Conservation (phyloP, 805 yeast species). For the Metschnikowia santaceciliae region DNA sequence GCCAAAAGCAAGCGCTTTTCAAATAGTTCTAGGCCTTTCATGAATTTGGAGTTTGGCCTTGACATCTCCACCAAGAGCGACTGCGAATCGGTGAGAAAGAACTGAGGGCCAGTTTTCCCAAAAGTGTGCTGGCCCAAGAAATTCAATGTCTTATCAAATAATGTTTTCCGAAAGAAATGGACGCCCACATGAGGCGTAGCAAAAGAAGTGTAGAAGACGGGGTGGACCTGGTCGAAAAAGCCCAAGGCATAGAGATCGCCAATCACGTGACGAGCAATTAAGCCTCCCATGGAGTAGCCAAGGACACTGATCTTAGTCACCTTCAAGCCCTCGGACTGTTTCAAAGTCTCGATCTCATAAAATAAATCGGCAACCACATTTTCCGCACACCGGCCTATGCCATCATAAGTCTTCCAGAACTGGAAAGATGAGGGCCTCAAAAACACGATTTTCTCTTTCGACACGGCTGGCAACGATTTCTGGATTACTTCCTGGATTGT, state of each 20-base stretch:
- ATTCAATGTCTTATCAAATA: conserved; percentile 34
- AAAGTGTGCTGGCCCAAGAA: conserved; percentile 30
- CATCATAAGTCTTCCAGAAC: conserved; percentile 45
- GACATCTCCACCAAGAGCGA: conserved; percentile 50
- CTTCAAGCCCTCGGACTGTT: conserved; percentile 22
- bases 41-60: conserved; percentile 47
- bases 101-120: conserved; percentile 35
- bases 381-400: conserved; percentile 33
- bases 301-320: conserved; percentile 71
- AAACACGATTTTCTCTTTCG: conserved; percentile 29
- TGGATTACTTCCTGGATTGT: conserved; percentile 51
- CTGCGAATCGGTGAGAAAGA: conserved; percentile 37
- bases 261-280: conserved; percentile 74
- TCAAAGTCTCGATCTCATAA: conserved; percentile 38
- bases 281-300: conserved; percentile 90
- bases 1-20: conserved; percentile 59
- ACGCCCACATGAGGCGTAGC: conserved; percentile 62
- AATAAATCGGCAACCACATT: conserved; percentile 35
- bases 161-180: conserved; percentile 30
- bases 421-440: conserved; percentile 38
- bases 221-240: conserved; percentile 50
- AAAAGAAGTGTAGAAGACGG: conserved; percentile 52
- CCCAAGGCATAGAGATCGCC: conserved; percentile 60
- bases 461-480: conserved; percentile 21
- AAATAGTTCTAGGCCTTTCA: conserved; percentile 55